Conservation (phyloP, 2,329 filamentous ascomycete genomes). For the Tolypocladium inflatum region DNA sequence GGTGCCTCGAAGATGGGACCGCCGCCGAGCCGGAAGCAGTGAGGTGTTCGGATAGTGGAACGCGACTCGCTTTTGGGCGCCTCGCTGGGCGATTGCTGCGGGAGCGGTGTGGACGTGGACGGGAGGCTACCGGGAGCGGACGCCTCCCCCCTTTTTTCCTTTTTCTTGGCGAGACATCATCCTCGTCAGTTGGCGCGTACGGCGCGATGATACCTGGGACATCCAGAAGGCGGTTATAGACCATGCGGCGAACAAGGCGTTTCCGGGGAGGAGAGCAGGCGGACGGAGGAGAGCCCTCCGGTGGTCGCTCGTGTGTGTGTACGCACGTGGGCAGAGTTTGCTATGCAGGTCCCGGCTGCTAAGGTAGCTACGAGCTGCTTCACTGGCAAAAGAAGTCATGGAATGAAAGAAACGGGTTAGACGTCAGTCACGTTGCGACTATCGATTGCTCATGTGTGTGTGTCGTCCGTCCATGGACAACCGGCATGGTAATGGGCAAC, state of each 20-base stretch:
- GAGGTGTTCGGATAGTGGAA: not conserved
- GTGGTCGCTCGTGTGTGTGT: not conserved
- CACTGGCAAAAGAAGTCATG: not conserved
- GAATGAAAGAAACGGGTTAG: not conserved
- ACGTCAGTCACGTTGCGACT: not conserved
- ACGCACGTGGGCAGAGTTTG: not conserved
- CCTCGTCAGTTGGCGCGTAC: not conserved
- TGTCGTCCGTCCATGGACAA: not conserved
- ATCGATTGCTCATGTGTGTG: not conserved
- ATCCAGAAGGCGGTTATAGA: not conserved
- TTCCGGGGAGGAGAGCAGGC: not conserved
- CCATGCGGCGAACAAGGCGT: conserved; percentile 2
- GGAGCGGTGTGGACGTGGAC: not conserved
- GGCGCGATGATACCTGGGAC: not conserved
- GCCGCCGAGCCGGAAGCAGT: conserved; percentile 17
- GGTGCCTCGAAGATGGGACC: conserved; percentile 26
- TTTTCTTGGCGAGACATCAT: not conserved
- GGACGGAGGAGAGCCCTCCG: not conserved
- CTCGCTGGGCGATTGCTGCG: not conserved
- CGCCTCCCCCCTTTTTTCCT: not conserved
- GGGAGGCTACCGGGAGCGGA: not conserved
- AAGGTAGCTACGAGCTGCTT: not conserved
- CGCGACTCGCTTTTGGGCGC: not conserved
- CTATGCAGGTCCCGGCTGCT: not conserved
- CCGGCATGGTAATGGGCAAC: not conserved